These are phyloP conservation scores for Microglena sp. DNA, from an alignment of 139 green algal genomes.

Conservation along the genomic window DNA sequence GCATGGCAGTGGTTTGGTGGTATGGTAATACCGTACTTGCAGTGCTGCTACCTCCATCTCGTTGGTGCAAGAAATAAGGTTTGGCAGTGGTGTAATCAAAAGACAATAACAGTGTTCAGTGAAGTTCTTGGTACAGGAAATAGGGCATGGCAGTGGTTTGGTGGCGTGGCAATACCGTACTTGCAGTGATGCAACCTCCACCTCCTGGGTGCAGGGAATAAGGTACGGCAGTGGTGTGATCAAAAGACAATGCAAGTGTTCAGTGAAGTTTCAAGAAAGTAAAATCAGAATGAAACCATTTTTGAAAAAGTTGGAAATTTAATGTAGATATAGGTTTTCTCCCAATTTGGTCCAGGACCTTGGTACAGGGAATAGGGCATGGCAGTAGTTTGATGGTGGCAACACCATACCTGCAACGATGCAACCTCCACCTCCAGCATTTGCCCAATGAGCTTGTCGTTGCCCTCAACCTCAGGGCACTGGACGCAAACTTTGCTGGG, in stretches of 20 bases:
- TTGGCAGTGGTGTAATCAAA: neutral
- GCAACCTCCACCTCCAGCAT: constrained; percentile 69
- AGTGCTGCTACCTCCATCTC: too few relatives aligned
- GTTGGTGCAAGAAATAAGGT: too few relatives aligned
- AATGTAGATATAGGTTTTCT: neutral
- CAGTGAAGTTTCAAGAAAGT: neutral
- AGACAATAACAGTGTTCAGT: too few relatives aligned
- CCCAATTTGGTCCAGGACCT: neutral
- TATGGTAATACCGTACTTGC: too few relatives aligned
- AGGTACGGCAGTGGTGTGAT: neutral
- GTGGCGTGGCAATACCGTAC: too few relatives aligned
- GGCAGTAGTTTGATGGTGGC: neutral
- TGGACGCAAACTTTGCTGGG: constrained; percentile 38
- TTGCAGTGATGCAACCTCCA: too few relatives aligned
- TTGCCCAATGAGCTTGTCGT: constrained; percentile 63
- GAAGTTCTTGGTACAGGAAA: too few relatives aligned
- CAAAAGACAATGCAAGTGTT: neutral
- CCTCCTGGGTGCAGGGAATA: too few relatives aligned
- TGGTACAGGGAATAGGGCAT: neutral
- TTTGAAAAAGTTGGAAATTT: neutral
- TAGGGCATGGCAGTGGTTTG: too few relatives aligned
- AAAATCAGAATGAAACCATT: neutral
- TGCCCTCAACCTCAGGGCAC: constrained; percentile 56
- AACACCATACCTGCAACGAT: constrained; percentile 27
- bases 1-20: too few relatives aligned